These are phyloP conservation scores for Psilocybe cyanescens DNA, from an alignment of 768 basidiomycete genomes.

Conservation along the genomic window DNA sequence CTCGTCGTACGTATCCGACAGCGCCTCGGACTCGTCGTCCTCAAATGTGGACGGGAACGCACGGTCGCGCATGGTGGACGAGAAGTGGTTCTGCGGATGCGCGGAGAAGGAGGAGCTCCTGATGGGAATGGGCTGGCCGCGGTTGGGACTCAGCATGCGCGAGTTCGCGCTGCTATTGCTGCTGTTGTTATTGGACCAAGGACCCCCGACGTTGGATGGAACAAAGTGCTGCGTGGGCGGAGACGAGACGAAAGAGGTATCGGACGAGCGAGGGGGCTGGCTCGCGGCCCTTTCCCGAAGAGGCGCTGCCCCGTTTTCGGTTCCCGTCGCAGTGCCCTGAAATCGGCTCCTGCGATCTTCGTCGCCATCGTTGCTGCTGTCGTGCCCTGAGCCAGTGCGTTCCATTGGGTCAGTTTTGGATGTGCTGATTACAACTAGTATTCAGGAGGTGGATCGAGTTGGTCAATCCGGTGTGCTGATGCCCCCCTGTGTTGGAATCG, in stretches of 20 bases:
- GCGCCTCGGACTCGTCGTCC: constrained; percentile 74
- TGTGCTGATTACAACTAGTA: neutral
- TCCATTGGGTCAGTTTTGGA: constrained; percentile 17
- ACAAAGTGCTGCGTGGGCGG: constrained; percentile 56
- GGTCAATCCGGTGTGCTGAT: neutral
- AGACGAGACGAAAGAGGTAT: constrained; percentile 46
- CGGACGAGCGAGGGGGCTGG: constrained; percentile 64
- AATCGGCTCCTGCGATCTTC: constrained; percentile 68
- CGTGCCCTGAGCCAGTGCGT: constrained; percentile 23
- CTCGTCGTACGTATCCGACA: constrained; percentile 68
- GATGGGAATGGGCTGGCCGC: constrained; percentile 58
- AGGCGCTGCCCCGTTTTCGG: constrained; percentile 44
- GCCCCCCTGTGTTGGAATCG: neutral
- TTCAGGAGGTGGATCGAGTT: neutral
- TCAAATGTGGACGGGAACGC: constrained; percentile 78
- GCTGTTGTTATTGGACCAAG: constrained; percentile 38
- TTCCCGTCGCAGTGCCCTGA: constrained; percentile 37
- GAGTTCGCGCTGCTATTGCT: constrained; percentile 28
- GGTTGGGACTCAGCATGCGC: constrained; percentile 48
- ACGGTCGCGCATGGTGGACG: constrained; percentile 68
- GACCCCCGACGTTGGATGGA: constrained; percentile 52
- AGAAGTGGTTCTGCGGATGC: constrained; percentile 57
- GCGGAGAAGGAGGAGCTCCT: constrained; percentile 72
- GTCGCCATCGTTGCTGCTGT: constrained; percentile 39
- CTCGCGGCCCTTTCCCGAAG: constrained; percentile 69